Base-by-base conservation (phyloP, 805 yeast genomes). In the Candida schatavii region DNA sequence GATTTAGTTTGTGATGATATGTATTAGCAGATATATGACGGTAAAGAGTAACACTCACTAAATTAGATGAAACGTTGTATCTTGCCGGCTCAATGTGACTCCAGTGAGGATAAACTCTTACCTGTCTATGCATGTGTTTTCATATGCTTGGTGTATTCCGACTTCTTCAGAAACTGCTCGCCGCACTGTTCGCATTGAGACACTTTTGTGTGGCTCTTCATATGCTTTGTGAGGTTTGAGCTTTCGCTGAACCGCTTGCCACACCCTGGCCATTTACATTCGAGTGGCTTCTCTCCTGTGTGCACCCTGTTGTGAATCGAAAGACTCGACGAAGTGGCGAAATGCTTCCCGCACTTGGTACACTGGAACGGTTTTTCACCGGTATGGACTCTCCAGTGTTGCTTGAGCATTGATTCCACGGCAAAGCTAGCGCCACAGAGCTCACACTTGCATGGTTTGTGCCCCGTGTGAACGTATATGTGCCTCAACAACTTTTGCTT, bases 361-460 rank as follows among this genome's bases (percentile, higher is more conserved):
- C 99, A 91, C 40, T 61, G 61, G 59, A 74, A 89, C 1, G 98
- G 98, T 55, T 81, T 85, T 53, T 89, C 97, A 2, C 97, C 97
- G 1, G 91, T 80, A 59, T 91, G 98, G 2, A 78, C 81, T 40
- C 97, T 70, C 68, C 75, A 61, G 62, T 93, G 99, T 62, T 88
- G 96, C 33, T 75, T 74, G 34, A 93, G 69, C 74, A 85, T 84
- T 25, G 83, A 68, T 38, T 85, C 87, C 33, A 85, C 87, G 4
- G 95, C 86, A 61, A 91, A 89, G 10, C 70, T 59, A 42, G 82
- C 80, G 2, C 78, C 74, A 59, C 99, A 93, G 0, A 74, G 57
- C 0, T 66, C 54, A 63, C 99, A 93, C 44, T 71, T 69, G 59
- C 75, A 85, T 0, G 97, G 97, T 57, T 83, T 81, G 58, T 84